phyloP scores from a whole-genome alignment of 768 basidiomycete species.

The Lepiota venenata region DNA sequence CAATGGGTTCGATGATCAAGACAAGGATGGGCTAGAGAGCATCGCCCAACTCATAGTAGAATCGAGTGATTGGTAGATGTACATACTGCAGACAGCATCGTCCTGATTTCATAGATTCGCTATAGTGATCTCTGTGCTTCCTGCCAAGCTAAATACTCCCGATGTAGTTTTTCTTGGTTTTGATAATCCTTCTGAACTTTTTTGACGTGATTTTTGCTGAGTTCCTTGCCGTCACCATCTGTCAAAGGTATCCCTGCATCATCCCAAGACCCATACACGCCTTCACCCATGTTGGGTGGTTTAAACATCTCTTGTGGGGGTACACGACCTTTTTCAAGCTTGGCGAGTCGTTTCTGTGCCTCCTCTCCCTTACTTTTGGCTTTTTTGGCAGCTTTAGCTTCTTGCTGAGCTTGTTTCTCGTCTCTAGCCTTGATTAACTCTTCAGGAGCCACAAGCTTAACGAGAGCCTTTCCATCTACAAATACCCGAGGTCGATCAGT shows the following conservation, averaged over 20 bases:
- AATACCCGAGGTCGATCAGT: constrained; percentile 9
- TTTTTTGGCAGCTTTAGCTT: constrained; percentile 80
- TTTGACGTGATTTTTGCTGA: constrained; percentile 80
- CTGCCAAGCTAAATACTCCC: constrained; percentile 62
- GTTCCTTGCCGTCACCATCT: constrained; percentile 80
- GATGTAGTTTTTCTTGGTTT: constrained; percentile 74
- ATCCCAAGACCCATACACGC: constrained; percentile 81
- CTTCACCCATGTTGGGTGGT: constrained; percentile 72
- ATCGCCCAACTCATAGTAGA: constrained; percentile 64
- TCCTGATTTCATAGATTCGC: background rate
- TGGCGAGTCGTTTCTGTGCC: constrained; percentile 64
- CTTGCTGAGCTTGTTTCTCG: constrained; percentile 74
- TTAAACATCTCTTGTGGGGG: constrained; percentile 79
- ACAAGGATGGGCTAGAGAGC: constrained; percentile 70
- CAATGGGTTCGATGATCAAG: constrained; percentile 73
- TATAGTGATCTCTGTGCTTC: constrained; percentile 17
- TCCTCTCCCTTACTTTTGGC: constrained; percentile 63
- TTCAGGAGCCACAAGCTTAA: constrained; percentile 84
- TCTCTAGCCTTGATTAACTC: constrained; percentile 83
- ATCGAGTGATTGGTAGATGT: constrained; percentile 60
- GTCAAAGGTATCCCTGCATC: constrained; percentile 80
- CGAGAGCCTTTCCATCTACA: constrained; percentile 89
- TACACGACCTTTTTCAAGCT: constrained; percentile 82
- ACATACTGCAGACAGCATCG: constrained; percentile 5
- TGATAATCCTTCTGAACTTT: constrained; percentile 72